Evolutionary conservation across 2,329 filamentous ascomycete genomes (phyloP), one percentile per base, ranked within the genome.

Genomic region (Cyphellophora europaea): DNA sequence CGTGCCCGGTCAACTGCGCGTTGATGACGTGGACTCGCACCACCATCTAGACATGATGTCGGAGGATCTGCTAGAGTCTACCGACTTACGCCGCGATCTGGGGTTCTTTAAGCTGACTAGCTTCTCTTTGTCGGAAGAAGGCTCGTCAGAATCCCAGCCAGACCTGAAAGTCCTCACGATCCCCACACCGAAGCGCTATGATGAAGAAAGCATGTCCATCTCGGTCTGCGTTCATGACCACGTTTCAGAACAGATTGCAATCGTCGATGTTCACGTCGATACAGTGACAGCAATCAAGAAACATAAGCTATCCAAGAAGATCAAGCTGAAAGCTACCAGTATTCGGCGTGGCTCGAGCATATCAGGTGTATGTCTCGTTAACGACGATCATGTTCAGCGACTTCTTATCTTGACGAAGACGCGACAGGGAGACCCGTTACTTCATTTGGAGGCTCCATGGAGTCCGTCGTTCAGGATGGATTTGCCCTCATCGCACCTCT

Each of bases 401-500:
- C 79, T 88, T 33, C 60, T 87, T 3, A 75, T 83, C 16, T 60
- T 89, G 11, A 81, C 77, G 3, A 73, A 79, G 47, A 73, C 75
- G 15, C 68, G 70, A 33, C 65, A 75, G 44, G 79, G 79, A 2
- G 69, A 71, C 18, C 71, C 74, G 30, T 75, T 82, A 49, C 58
- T 89, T 11, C 83, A 78, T 45, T 62, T 84, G 6, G 82, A 87
- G 55, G 80, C 80, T 5, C 82, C 81, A 1, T 88, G 82, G 82
- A 78, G 79, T 38, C 71, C 72, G 34, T 66, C 82, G 10, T 74
- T 77, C n/a, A 76, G 75, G 28, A 60, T 87, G n/a, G 63, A 69
- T 0, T 58, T 86, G 2, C 78, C 81, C 13, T 16, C 30, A 32
- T 19, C 15, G 13, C 19, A 18, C 30, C 11, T 17, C 18, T 19